Percentiles rank a stretch among this genome's conserved stretches.
These are phyloP conservation scores for Zasmidium angulare DNA, from an alignment of 2,329 filamentous ascomycete species.

Conservation along the genomic window DNA sequence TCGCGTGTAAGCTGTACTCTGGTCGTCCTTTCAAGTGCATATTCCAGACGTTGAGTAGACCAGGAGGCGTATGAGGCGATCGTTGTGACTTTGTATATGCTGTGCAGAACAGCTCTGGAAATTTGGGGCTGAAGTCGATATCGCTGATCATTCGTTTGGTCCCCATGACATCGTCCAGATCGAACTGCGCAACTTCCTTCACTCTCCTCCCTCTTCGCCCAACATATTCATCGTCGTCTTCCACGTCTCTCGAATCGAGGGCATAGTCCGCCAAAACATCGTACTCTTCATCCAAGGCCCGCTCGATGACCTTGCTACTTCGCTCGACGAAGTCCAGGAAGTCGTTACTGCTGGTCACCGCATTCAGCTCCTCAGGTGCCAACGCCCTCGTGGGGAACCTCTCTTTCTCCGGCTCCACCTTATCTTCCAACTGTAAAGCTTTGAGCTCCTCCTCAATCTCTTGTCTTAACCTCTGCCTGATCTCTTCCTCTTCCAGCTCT, in stretches of 20 bases:
- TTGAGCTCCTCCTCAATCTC: conserved; percentile 93
- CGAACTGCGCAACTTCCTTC: conserved; percentile 89
- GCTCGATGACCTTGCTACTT: conserved; percentile 95
- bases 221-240: conserved; percentile 74
- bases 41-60: conserved; percentile 96
- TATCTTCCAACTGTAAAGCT: conserved; percentile 57
- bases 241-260: conserved; percentile 68
- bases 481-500: conserved; percentile 77
- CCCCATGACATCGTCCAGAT: conserved; percentile 77
- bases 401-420: conserved; percentile 48
- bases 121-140: conserved; percentile 91
- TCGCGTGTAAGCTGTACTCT: conserved; percentile 95
- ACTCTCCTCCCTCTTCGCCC: conserved; percentile 72
- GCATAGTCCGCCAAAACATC: conserved; percentile 96
- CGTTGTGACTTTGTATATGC: conserved; percentile 79
- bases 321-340: conserved; percentile 94
- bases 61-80: conserved; percentile 81
- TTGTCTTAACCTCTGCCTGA: conserved; percentile 76
- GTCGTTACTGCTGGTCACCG: conserved; percentile 87
- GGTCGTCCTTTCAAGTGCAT: conserved; percentile 89
- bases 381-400: conserved; percentile 68
- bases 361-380: conserved; percentile 80
- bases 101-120: conserved; percentile 84
- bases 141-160: conserved; percentile 98
- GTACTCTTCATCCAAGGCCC: conserved; percentile 92